A percentile compares a stretch with the other conserved stretches of the same genome.
Conservation (phyloP, 371 early-diverging fungal species). For the Homolaphlyctis polyrhiza region DNA sequence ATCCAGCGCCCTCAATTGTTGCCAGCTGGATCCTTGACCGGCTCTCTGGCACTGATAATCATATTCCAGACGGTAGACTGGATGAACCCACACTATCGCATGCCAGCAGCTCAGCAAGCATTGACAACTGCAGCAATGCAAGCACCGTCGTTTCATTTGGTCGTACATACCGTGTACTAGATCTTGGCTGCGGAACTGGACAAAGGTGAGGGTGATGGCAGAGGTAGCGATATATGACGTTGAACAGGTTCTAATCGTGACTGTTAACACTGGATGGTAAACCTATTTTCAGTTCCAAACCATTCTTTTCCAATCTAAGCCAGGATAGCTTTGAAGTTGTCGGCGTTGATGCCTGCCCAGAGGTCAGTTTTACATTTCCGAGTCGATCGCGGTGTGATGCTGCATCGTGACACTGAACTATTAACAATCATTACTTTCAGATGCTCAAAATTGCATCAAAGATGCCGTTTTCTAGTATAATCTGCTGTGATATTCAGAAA, state of each 20-base stretch:
- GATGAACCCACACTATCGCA: neutral
- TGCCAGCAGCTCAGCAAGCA: too few relatives aligned
- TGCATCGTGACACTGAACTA: neutral
- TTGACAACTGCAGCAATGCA: too few relatives aligned
- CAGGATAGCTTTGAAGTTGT: neutral
- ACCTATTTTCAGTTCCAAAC: neutral
- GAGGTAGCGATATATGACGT: neutral
- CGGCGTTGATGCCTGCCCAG: neutral
- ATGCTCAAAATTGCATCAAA: neutral
- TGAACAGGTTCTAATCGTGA: neutral
- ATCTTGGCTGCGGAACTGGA: neutral
- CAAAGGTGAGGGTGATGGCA: neutral
- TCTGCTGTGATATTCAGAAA: neutral
- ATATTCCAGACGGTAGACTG: neutral
- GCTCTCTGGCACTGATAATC: neutral
- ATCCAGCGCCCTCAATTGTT: neutral
- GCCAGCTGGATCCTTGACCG: neutral
- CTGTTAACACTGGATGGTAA: neutral
- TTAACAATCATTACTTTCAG: neutral
- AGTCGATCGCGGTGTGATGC: neutral
- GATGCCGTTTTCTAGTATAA: neutral
- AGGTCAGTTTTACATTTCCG: too few relatives aligned
- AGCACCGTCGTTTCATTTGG: too few relatives aligned
- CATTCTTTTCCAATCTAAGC: neutral
- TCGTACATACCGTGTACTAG: neutral